Base-by-base conservation (phyloP, 352 stramenopile genomes). In the Globisporangium emineosum region DNA sequence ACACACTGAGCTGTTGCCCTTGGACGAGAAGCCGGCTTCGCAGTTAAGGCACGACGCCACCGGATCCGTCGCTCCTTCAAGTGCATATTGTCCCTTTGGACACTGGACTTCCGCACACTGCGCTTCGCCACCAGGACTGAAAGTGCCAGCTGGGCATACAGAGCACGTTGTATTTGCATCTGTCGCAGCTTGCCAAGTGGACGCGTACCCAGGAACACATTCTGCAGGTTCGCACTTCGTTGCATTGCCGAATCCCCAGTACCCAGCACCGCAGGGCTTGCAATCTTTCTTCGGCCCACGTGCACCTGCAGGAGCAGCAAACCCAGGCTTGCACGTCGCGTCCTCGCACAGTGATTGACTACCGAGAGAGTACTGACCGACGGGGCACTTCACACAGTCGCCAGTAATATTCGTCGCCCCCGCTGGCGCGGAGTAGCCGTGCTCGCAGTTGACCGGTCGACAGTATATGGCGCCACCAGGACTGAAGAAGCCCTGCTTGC, bases 51-150 rank as follows among this genome's bases (percentile, higher is more conserved):
- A 85, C 23, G 68, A 76, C 12, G 13, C 32, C 3, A 72, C 30
- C 0, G 72, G 56, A 30, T 82, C 65, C 5, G 50, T 70, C 0
- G 76, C 76, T 13, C 70, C 72, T 27, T 62, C 69, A 5, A 68
- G 17, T 8, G 73, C 72, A 53, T 64, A 77, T 37, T 67, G 57
- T 0, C 76, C 76, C 1, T 40, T 45, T 2, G 57, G 53, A 57
- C 76, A 85, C 57, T 71, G 40, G 15, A 85, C 71, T 7, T 66
- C 52, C 17, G 68, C 49, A 29, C 76, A 85, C 59, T 79, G 74
- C 12, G 51, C 64, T 35, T 75, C 57, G 0, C 67, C 71, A 8
- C 76, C 76, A 33, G 50, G 56, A 27, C 73, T 69, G 43, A 71
- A 85, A 5, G 65, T 71, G 10, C 76, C 76, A 7, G 67, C 55